Base-by-base conservation (phyloP, 2,329 filamentous ascomycete species). In the Colletotrichum zoysiae region DNA sequence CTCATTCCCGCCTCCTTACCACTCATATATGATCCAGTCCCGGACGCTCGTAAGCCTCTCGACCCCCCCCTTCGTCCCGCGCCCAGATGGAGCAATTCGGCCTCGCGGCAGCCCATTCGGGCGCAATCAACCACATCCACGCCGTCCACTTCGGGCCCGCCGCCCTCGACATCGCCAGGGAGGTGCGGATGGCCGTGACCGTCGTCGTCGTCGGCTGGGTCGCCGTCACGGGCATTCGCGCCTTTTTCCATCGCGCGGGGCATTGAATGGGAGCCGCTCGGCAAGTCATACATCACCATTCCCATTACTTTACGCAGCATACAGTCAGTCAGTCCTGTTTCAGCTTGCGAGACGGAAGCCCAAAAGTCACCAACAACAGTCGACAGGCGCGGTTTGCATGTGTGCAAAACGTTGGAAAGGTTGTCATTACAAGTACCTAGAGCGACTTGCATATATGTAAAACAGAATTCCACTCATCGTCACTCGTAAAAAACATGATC, bases 91-190 rank as follows among this genome's bases (percentile, higher is more conserved):
- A 72, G 23, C 65, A 72, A 9, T 72, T 72, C 30, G 70, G 59
- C 14, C 46, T 72, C 26, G 50, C 66, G 0, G 9, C 70, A n/a
- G 48, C 60, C 38, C 70, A 72, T 8, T 72, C 70, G n/a, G 70
- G 70, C 55, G 65, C 70, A 5, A 72, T 72, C 59, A 65, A 72
- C 59, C 70, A 72, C 48, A 35, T 72, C 40, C 70, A 72, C 48
- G 23, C 53, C 46, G 64, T 72, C 30, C 55, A 72, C 46, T 60
- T 72, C 40, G 66, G 65, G 7, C 70, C 66, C 6, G 62, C 42
- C 33, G 67, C 59, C 38, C 60, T 55, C 44, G 59, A 59, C 23
- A 20, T 72, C 30, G 59, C 33, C 30, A 60, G 59, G 60, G 70
- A 72, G 46, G 33, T 65, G n/a, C 55, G 70, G 18, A 18, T 70